Evolutionary conservation across 2,329 filamentous ascomycete genomes (phyloP).

Genomic region (Aspergillus tamarii): DNA sequence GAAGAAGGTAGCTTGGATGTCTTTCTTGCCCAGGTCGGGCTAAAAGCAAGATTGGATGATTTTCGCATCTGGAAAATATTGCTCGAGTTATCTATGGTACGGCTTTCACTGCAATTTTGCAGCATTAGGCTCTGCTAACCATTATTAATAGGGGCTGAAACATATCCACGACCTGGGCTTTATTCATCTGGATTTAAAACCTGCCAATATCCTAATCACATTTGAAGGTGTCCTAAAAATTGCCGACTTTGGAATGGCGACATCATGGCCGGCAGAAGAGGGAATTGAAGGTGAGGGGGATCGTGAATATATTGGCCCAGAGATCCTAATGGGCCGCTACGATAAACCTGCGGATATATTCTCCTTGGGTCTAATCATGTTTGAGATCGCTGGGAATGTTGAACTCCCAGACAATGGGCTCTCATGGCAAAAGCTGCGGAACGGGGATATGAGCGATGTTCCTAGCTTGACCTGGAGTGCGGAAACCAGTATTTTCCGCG

Average conservation of each 20-base stretch:
- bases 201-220: slow-evolving; percentile 67
- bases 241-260: slow-evolving; percentile 72
- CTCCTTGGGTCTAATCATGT: slow-evolving; percentile 88
- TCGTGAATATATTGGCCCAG: slow-evolving; percentile 92
- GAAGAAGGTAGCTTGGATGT: slow-evolving; percentile 88
- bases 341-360: slow-evolving; percentile 94
- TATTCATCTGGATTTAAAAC: slow-evolving; percentile 69
- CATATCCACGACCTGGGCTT: slow-evolving; percentile 89
- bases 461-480: slow-evolving; percentile 83
- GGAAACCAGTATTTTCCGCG: slow-evolving; percentile 70
- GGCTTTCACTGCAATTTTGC: slow-evolving; percentile 37
- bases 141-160: slow-evolving; percentile 69
- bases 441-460: slow-evolving; percentile 85
- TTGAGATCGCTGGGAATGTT: slow-evolving; percentile 93
- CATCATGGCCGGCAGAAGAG: slow-evolving; percentile 72
- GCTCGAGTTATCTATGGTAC: slow-evolving; percentile 79
- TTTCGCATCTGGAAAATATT: slow-evolving; percentile 99
- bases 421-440: slow-evolving; percentile 86
- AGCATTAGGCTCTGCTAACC: slow-evolving; percentile 12
- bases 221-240: slow-evolving; percentile 69
- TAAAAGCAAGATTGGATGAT: slow-evolving; percentile 86
- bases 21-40: slow-evolving; percentile 81
- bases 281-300: slow-evolving; percentile 91
- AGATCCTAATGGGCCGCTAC: slow-evolving; percentile 82
- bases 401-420: slow-evolving; percentile 90